phyloP scores from a whole-genome alignment of 2,329 filamentous ascomycete species.

The Tetracladium maxilliforme region DNA sequence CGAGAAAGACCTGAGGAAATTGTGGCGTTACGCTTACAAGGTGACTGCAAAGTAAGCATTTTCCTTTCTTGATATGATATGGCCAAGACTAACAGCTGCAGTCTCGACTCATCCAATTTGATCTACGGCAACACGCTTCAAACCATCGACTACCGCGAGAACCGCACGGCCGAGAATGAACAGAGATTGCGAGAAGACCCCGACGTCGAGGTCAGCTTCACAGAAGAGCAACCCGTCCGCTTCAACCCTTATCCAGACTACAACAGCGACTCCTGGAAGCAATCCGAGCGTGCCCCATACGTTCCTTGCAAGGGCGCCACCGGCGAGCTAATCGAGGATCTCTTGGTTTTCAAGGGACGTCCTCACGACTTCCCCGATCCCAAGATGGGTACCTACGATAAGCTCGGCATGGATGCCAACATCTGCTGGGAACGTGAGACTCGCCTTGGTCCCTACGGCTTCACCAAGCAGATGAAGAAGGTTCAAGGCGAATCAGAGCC shows the following conservation, averaged over 20 bases:
- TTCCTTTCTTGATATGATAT: too few relatives aligned
- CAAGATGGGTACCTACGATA: conserved; percentile 46
- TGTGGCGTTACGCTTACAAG: too few relatives aligned
- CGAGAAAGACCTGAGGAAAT: too few relatives aligned
- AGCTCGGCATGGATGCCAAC: conserved; percentile 44
- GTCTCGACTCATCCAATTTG: too few relatives aligned
- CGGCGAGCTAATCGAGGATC: conserved; percentile 44
- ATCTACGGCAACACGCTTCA: too few relatives aligned
- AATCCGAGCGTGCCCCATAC: conserved; percentile 38
- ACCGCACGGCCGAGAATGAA: too few relatives aligned
- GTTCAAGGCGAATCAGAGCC: conserved; percentile 7
- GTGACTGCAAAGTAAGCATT: too few relatives aligned
- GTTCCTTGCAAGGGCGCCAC: conserved; percentile 40
- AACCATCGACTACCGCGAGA: too few relatives aligned
- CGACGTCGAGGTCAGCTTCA: too few relatives aligned
- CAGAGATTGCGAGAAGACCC: too few relatives aligned
- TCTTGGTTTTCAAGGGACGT: conserved; percentile 47
- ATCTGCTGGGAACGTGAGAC: conserved; percentile 56
- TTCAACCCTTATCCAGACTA: conserved; percentile 60
- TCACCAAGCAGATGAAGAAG: conserved; percentile 24
- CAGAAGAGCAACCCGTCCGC: too few relatives aligned
- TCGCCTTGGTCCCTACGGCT: conserved; percentile 53
- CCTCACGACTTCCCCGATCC: conserved; percentile 43
- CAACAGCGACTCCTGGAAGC: conserved; percentile 45
- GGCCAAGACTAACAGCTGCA: too few relatives aligned